Base-by-base conservation (phyloP, 1,139 yeast genomes). In the Blastobotrys aristatus region DNA sequence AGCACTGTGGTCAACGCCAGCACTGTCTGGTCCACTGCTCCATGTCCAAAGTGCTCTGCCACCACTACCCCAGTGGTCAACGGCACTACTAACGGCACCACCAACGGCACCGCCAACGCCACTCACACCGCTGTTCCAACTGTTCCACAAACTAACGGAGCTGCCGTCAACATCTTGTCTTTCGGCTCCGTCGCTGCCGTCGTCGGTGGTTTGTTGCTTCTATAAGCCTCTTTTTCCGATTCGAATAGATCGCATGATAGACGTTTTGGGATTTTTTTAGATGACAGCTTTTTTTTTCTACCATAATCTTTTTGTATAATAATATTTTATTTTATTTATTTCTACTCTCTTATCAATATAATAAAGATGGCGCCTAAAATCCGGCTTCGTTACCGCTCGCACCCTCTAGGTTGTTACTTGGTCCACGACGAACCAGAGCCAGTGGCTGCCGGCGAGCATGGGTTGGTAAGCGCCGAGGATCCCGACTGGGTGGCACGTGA, bases 131-230 rank as follows among this genome's bases (percentile, higher is more conserved):
- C 18, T 32, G 16, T 5, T 14, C 45, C 39, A 42, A 33, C 45
- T 21, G 40, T 29, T 26, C 45, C 45, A 42, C 40, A 34, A 34
- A 16, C 22, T 22, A 35, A 34, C 33, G 24, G 26, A 13, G 45
- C 34, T 16, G 40, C 34, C 14, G 33, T 11, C 40, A 21, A 35
- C 11, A 30, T 35, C 24, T 40, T 40, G 10, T 34, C 40, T 11
- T 24, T 35, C 26, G 45, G 45, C 33, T 34, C 40, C 17, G 45
- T 42, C 34, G 40, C 22, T 18, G 45, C 45, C 7, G 31, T 42
- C 18, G 45, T 42, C 34, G 45, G 45, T n/a, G 45, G 34, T 17
- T 26, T 35, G 17, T 42, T 35, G 38, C 33, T 42, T 17, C 40
- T 42, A 20, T 42, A 42, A 35, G 16, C 21, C 31, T 27, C 31